Evolutionary conservation across 2,329 filamentous ascomycete species (phyloP), one percentile per base, ranked within the genome.

Genomic region (Hirsutella thompsonii): DNA sequence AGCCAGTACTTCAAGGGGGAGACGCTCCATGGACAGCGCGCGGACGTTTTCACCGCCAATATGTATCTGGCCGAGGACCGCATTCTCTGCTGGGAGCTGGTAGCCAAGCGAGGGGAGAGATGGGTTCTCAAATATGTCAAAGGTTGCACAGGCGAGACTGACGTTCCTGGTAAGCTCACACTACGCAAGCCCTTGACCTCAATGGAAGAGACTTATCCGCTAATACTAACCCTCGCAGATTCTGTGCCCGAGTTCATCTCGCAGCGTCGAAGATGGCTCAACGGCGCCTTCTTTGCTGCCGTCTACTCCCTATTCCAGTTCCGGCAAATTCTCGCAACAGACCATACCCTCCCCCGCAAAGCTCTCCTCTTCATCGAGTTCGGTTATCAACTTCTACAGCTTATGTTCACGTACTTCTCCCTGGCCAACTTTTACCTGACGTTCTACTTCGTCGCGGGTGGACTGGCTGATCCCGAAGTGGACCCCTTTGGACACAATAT

Each of bases 1-100:
- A 94, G 89, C 57, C 92, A 96, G 63, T 98, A 98, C 60, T 98
- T 98, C 76, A 96, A 96, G 68, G 93, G 93, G 49, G 92, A 98
- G 62, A 96, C 90, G 1, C 69, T 98, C 20, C 92, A 96, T 55
- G 92, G 92, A 13, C 85, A 94, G 52, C 87, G 95, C 58, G 92
- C 93, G 9, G 90, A 95, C 59, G 88, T 96, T 3, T 96, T 96
- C 56, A 95, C 90, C 0, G 89, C 92, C 29, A 98, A 98, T 60
- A 93, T 93, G 86, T 93, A 92, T 53, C 68, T 93, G 38, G 86
- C 86, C 33, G 86, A 93, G 58, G 86, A 93, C 69, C 82, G 86
- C 61, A 93, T 93, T 53, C 67, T 93, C 18, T 93, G 86, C 59
- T 93, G 84, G 84, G 92, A 98, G 69, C 64, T 98, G 49, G 92